Conservation (phyloP, 805 yeast genomes). For the Ogataea neopini region DNA sequence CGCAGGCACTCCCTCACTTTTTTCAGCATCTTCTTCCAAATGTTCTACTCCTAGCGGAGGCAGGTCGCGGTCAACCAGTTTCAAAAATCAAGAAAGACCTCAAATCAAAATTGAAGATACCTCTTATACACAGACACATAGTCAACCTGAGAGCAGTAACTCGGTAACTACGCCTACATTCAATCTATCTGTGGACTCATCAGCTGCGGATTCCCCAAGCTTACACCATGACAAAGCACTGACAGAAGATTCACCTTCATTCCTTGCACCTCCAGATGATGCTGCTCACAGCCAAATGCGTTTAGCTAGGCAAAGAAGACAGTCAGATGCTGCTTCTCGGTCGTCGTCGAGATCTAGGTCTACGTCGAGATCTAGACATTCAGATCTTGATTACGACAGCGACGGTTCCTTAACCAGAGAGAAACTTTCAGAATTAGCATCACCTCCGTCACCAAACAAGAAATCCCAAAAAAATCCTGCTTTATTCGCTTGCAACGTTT, state of each 20-base stretch:
- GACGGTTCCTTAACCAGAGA: constrained; percentile 44
- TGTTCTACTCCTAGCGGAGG: constrained; percentile 35
- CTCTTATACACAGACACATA: constrained; percentile 8
- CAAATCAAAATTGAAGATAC: constrained; percentile 30
- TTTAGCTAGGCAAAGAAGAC: constrained; percentile 42
- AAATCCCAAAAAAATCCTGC: constrained; percentile 72
- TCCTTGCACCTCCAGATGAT: constrained; percentile 33
- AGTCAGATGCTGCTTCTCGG: constrained; percentile 31
- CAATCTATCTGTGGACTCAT: constrained; percentile 4
- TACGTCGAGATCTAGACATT: constrained; percentile 25
- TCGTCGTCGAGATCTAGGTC: constrained; percentile 36
- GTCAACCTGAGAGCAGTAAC: neutral
- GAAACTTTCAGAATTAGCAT: constrained; percentile 65
- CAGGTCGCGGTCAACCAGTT: constrained; percentile 35
- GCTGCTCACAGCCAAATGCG: constrained; percentile 34
- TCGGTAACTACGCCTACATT: constrained; percentile 13
- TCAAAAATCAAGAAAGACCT: constrained; percentile 15
- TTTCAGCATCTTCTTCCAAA: constrained; percentile 48
- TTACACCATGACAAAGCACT: neutral
- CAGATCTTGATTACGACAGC: constrained; percentile 32
- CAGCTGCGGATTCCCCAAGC: constrained; percentile 7
- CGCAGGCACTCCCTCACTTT: constrained; percentile 55
- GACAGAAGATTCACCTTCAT: constrained; percentile 11
- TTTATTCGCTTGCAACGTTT: constrained; percentile 73
- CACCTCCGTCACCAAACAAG: constrained; percentile 48